Base-by-base conservation (phyloP, 2,329 filamentous ascomycete genomes). In the Colletotrichum sp. region DNA sequence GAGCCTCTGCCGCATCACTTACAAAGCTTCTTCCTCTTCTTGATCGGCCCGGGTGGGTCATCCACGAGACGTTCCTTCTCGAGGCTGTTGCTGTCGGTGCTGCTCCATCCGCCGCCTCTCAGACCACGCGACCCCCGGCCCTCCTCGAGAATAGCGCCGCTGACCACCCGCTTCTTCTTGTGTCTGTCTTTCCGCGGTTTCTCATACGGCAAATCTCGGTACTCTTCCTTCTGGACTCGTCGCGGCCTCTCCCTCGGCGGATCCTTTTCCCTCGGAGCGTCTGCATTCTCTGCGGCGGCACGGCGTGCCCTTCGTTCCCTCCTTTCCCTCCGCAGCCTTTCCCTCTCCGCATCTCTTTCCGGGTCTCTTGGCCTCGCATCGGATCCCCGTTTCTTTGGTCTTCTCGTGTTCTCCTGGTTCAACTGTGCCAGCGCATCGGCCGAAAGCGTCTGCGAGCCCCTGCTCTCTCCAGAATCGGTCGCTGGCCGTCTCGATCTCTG, bases 61-160 rank as follows among this genome's bases (percentile, higher is more conserved):
- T 89, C 86, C 73, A 85, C 84, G 68, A 81, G 84, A 81, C 89
- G 84, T 83, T 89, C 85, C 83, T 90, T 88, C 80, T 89, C 84
- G 80, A 86, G 82, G 80, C 89, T 86, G 80, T 89, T 80, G 84
- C 84, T 87, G n/a, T 76, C 70, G 28, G 73, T 73, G 87, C 87
- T 88, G 83, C 80, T 85, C 79, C 78, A 83, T 80, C 79, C 84
- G 79, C 88, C 88, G 7, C 89, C 88, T 75, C 88, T 83, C 8
- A 89, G 69, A 3, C 82, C 83, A 8, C 83, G 83, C 24, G 78
- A 81, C 8, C 83, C 83, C n/a, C 86, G 84, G 1, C 93, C 93
- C 82, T 95, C 93, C 80, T 95, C 94, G 78, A 94, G 85, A 21
- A 93, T 84, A 0, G 92, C 92, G 24, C 93, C 93, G 77, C 93